Evolutionary conservation across 768 basidiomycete species (phyloP), one percentile per base, ranked within the genome.

Genomic region (Russula compacta): DNA sequence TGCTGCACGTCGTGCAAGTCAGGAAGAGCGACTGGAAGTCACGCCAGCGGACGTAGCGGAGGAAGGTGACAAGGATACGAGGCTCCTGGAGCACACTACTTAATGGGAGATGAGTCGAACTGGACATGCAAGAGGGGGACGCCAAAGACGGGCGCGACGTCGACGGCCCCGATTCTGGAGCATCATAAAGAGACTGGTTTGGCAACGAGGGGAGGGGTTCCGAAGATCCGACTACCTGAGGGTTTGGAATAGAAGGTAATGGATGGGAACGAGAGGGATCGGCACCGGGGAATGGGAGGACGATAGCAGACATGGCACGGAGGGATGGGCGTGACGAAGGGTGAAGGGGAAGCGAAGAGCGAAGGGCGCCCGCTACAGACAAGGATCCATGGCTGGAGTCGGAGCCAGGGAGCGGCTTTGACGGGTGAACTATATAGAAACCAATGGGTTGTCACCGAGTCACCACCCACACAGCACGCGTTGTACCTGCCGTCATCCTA

Each of bases 21-120:
- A 70, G 67, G 24, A 71, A 68, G 56, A 81, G 70, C 19, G 75
- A 69, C 46, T 72, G 70, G 61, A 81, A 74, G 67, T 79, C 77
- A 33, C 58, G 61, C 75, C 78, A 80, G 17, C 63, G n/a, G 3
- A 71, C 24, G 36, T 65, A 67, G 29, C 39, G 65, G 44, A 80
- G 68, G 4, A 81, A 53, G 11, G 56, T 49, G 19, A 67, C 55
- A 19, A 81, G 69, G 19, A 78, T 61, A 1, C 66, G 64, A 9
- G 78, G 76, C 7, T 75, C 67, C 24, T 69, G 69, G 3, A 79
- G 69, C 0, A 73, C 61, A 12, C 65, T 55, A 21, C 67, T 59
- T 53, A 72, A 63, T 21, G 71, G 60, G 17, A 62, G 57, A 24
- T 64, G 67, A 53, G 67, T 58, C 33, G 29, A 35, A 24, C 15